Evolutionary conservation across 2,329 filamentous ascomycete genomes (phyloP).

Genomic region (Lomentospora prolificans): DNA sequence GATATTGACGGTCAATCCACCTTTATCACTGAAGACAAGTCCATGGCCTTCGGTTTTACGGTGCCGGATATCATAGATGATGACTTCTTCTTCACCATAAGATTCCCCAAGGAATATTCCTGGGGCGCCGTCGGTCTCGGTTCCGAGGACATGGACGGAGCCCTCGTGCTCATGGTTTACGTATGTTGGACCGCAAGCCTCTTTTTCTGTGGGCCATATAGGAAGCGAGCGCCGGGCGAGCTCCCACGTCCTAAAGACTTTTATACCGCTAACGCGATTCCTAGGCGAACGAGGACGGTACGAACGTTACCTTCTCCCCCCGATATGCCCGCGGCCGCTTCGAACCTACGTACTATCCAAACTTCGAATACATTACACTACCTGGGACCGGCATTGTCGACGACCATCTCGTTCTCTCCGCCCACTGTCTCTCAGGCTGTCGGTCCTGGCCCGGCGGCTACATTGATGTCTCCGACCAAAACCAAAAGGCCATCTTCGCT

Average conservation of each 20-base stretch:
- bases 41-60: conserved; percentile 39
- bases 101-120: conserved; percentile 31
- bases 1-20: conserved; percentile 25
- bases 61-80: conserved; percentile 34
- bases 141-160: conserved; percentile 37
- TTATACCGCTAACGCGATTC: no score
- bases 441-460: conserved; percentile 38
- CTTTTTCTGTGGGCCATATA: no score
- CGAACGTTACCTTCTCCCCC: conserved; percentile 46
- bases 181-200: conserved; percentile 8
- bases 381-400: conserved; percentile 36
- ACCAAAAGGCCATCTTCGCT: conserved; percentile 45
- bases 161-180: conserved; percentile 48
- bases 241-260: no score
- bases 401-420: conserved; percentile 38
- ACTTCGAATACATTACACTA: conserved; percentile 34
- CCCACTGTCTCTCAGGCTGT: conserved; percentile 40
- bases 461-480: conserved; percentile 38
- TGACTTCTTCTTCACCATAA: conserved; percentile 45
- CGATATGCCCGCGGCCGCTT: conserved; percentile 38
- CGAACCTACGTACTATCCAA: conserved; percentile 38
- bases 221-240: no score
- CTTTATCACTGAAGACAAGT: conserved; percentile 33
- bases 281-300: conserved; percentile 26
- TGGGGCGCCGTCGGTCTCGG: conserved; percentile 50